Evolutionary conservation across 2,329 filamentous ascomycete species (phyloP).

Genomic region (Mariannaea sp.): DNA sequence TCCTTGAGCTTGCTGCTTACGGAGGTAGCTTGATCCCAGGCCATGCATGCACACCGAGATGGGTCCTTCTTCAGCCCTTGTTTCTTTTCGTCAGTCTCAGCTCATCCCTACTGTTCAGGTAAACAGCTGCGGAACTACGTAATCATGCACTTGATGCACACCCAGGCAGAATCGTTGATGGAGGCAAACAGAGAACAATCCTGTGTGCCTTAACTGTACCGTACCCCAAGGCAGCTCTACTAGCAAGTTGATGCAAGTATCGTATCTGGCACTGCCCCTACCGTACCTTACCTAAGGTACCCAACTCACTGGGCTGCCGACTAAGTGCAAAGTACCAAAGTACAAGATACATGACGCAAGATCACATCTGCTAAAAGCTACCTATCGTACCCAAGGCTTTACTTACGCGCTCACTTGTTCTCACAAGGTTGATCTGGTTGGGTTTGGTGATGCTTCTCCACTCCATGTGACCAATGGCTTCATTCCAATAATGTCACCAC

Average conservation of each 20-base stretch:
- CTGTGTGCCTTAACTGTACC: too few species aligned
- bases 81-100: not conserved
- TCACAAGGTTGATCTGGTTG: not conserved
- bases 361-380: too few species aligned
- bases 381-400: not conserved
- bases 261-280: too few species aligned
- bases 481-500: conserved; percentile 17
- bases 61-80: not conserved
- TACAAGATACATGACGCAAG: too few species aligned
- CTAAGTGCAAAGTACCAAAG: too few species aligned
- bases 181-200: too few species aligned
- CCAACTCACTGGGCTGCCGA: too few species aligned
- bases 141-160: conserved; percentile 4
- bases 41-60: conserved; percentile 2
- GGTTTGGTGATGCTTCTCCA: conserved; percentile 7
- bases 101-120: not conserved
- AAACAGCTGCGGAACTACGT: conserved; percentile 1
- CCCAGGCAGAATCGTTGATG: not conserved
- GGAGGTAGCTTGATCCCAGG: not conserved
- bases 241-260: too few species aligned
- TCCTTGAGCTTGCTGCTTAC: not conserved
- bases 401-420: not conserved
- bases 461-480: conserved; percentile 25
- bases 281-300: too few species aligned
- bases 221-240: too few species aligned